Evolutionary conservation across 306 rosid genomes (phyloP).

Genomic region (Castanospermum australe): DNA sequence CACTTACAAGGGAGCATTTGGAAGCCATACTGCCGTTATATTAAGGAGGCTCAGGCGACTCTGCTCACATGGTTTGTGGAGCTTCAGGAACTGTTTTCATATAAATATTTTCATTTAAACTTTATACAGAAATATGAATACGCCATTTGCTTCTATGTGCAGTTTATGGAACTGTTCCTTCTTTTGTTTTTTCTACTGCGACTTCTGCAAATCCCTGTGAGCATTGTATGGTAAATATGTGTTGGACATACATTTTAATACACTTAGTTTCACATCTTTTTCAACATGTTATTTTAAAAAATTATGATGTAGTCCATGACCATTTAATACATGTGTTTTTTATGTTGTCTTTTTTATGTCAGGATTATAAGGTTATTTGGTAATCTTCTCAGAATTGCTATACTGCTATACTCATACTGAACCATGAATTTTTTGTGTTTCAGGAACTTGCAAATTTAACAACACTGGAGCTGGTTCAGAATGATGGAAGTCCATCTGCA

Average conservation of each 20-base stretch:
- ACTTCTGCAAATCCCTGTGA: conserved; percentile 89
- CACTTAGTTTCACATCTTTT: conserved; percentile 10
- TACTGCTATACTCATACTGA: neutral
- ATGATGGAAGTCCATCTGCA: conserved; percentile 94
- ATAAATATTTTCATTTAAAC: neutral
- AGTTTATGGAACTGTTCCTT: conserved; percentile 93
- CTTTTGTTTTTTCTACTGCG: conserved; percentile 87
- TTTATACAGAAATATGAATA: conserved; percentile 20
- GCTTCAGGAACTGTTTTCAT: conserved; percentile 28
- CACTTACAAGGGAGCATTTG: conserved; percentile 93
- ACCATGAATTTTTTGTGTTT: conserved; percentile 26
- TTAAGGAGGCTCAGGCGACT: conserved; percentile 80
- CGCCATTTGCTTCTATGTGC: conserved; percentile 43
- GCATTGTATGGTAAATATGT: conserved; percentile 79
- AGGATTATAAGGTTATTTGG: neutral
- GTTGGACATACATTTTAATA: conserved; percentile 8
- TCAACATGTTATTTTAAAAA: neutral
- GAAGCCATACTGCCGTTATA: conserved; percentile 89
- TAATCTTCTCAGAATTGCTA: neutral
- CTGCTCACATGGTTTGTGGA: conserved; percentile 68
- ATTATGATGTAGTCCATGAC: neutral
- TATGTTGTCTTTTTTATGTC: conserved; percentile 5
- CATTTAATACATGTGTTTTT: neutral
- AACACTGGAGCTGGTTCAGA: conserved; percentile 72
- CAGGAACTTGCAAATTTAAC: conserved; percentile 90